Percentiles rank a stretch among this genome's conserved stretches.
phyloP scores from a whole-genome alignment of 1,284 basidiomycete species.

The Microbotryum saponariae region DNA sequence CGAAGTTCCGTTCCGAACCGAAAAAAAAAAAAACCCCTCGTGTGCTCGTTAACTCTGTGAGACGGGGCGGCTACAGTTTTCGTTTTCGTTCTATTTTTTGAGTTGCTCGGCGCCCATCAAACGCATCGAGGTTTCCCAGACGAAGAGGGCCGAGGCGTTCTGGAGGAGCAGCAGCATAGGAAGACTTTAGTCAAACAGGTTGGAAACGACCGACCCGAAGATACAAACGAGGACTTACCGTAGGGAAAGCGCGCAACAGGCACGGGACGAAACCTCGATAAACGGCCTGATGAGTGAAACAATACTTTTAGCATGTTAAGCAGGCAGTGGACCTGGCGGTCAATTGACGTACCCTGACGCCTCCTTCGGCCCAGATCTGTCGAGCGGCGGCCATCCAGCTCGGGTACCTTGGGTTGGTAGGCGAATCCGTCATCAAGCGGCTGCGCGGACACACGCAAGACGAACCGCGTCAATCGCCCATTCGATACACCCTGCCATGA shows the following conservation, averaged over 20 bases:
- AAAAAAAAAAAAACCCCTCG: no score
- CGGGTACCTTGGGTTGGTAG: conserved; percentile 49
- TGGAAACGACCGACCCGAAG: not conserved
- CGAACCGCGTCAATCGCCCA: no score
- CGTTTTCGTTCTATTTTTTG: conserved; percentile 3
- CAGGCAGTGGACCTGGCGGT: not conserved
- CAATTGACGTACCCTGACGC: conserved; percentile 37
- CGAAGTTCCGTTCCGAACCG: no score
- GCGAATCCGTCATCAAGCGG: conserved; percentile 45
- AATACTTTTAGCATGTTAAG: not conserved
- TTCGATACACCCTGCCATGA: no score
- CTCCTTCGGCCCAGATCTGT: conserved; percentile 50
- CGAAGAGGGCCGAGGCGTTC: conserved; percentile 63
- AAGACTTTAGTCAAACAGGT: no score
- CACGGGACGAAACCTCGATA: conserved; percentile 50
- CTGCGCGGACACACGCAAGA: conserved; percentile 5
- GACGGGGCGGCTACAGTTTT: not conserved
- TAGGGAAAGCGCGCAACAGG: conserved; percentile 60
- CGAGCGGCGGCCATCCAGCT: conserved; percentile 50
- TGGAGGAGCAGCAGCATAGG: no score
- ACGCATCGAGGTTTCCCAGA: conserved; percentile 61
- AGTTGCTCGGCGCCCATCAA: conserved; percentile 55
- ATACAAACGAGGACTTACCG: conserved; percentile 29
- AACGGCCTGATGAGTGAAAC: conserved; percentile 46
- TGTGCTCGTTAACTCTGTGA: no score